Percentiles rank a stretch among this genome's conserved stretches.
Conservation (phyloP, 345 rosid genomes). For the Acer saccharum region DNA sequence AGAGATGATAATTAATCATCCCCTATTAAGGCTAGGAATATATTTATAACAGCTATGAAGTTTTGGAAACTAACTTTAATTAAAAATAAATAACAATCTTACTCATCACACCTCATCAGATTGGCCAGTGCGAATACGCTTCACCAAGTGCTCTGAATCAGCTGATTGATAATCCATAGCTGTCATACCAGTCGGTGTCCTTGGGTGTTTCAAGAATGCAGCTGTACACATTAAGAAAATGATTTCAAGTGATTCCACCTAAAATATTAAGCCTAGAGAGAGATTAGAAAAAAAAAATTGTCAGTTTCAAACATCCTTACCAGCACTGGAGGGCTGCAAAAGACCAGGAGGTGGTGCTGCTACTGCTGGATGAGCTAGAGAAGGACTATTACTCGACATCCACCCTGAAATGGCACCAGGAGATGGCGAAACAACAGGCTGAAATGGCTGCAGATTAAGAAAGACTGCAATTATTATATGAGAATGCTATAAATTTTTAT, state of each 20-base stretch:
- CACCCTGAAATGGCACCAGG: conserved; percentile 76
- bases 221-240: conserved; percentile 36
- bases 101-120: conserved; percentile 57
- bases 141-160: conserved; percentile 73
- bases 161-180: conserved; percentile 76
- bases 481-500: neutral
- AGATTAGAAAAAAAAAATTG: neutral
- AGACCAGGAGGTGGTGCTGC: conserved; percentile 49
- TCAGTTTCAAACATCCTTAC: conserved; percentile 17
- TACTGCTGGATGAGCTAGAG: conserved; percentile 50
- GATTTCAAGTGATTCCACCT: neutral
- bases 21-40: neutral
- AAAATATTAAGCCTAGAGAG: conserved; percentile 7
- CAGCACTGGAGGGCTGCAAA: conserved; percentile 49
- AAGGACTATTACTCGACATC: conserved; percentile 61
- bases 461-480: conserved; percentile 11
- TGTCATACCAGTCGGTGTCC: conserved; percentile 54
- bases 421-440: conserved; percentile 61
- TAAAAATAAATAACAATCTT: neutral
- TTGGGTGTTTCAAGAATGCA: conserved; percentile 65
- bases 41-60: neutral
- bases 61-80: neutral
- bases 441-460: conserved; percentile 66
- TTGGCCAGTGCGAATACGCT: conserved; percentile 65
- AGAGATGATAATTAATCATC: neutral